Conservation (phyloP, 2,329 filamentous ascomycete genomes). For the Akanthomyces uredinophilus region DNA sequence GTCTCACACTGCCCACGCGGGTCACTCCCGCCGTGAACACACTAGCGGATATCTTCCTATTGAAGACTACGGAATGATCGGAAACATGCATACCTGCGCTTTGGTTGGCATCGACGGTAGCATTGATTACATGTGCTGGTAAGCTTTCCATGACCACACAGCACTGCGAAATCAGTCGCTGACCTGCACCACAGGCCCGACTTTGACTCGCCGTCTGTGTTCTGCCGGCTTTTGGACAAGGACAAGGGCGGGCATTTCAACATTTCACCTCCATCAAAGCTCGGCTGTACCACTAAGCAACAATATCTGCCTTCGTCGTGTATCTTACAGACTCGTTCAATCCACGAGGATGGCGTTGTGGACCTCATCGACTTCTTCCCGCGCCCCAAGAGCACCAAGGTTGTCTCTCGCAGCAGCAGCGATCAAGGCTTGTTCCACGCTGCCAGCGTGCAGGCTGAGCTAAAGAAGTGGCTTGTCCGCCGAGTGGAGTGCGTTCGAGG, state of each 20-base stretch:
- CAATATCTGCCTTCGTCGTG: slow-evolving; percentile 72
- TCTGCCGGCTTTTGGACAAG: slow-evolving; percentile 69
- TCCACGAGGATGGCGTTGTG: slow-evolving; percentile 69
- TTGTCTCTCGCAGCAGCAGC: slow-evolving; percentile 42
- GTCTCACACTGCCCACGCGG: slow-evolving; percentile 25
- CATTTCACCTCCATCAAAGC: slow-evolving; percentile 50
- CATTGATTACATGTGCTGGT: slow-evolving; percentile 75
- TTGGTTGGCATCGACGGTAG: slow-evolving; percentile 70
- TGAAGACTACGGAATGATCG: slow-evolving; percentile 75
- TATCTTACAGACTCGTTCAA: slow-evolving; percentile 72
- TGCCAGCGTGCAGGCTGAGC: slow-evolving; percentile 50
- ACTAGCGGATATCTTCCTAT: slow-evolving; percentile 54
- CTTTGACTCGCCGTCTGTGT: slow-evolving; percentile 72
- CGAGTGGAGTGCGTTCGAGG: slow-evolving; percentile 70
- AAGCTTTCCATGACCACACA: slow-evolving; percentile 22
- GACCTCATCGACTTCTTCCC: slow-evolving; percentile 74
- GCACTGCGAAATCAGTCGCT: neutral
- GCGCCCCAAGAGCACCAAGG: slow-evolving; percentile 54
- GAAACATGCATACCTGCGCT: slow-evolving; percentile 74
- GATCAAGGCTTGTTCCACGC: slow-evolving; percentile 47
- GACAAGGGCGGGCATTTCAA: slow-evolving; percentile 70
- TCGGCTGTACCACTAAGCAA: slow-evolving; percentile 65
- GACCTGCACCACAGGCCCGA: slow-evolving; percentile 54
- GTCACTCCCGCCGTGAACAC: slow-evolving; percentile 29
- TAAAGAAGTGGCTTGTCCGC: slow-evolving; percentile 67